These are phyloP conservation scores for Papiliotrema laurentii DNA, from an alignment of 1,284 basidiomycete genomes.

Conservation along the genomic window DNA sequence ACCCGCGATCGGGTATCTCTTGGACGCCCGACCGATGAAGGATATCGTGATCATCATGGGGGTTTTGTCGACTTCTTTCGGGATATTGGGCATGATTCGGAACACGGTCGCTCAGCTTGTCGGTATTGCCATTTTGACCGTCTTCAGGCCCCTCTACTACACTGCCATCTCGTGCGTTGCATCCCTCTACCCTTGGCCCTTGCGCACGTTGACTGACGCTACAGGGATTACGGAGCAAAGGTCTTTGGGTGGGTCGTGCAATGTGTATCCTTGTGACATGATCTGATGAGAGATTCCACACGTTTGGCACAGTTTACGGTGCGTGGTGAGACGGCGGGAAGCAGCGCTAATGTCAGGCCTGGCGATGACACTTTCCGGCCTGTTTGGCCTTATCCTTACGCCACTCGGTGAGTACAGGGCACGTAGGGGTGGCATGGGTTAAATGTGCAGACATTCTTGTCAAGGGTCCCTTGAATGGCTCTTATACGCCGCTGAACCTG, in stretches of 20 bases:
- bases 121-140: slow-evolving; percentile 39
- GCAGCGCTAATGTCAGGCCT: slow-evolving; percentile 24
- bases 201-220: not conserved
- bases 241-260: slow-evolving; percentile 24
- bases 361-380: slow-evolving; percentile 43
- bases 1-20: slow-evolving; percentile 39
- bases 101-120: slow-evolving; percentile 31
- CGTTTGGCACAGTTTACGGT: slow-evolving; percentile 41
- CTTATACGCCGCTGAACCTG: slow-evolving; percentile 37
- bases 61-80: slow-evolving; percentile 37
- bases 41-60: slow-evolving; percentile 36
- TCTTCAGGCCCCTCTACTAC: slow-evolving; percentile 46
- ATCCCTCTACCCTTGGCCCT: not conserved
- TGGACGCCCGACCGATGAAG: slow-evolving; percentile 37
- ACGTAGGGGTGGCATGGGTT: slow-evolving; percentile 2
- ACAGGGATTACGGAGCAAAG: slow-evolving; percentile 36
- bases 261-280: not conserved
- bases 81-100: slow-evolving; percentile 32
- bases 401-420: slow-evolving; percentile 18
- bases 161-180: slow-evolving; percentile 29
- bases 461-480: slow-evolving; percentile 36
- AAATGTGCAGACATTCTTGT: slow-evolving; percentile 31
- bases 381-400: slow-evolving; percentile 43
- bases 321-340: not conserved
- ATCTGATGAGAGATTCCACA: slow-evolving; percentile 18